Conservation (phyloP, 2,329 filamentous ascomycete genomes). For the Exophiala alcalophila region DNA sequence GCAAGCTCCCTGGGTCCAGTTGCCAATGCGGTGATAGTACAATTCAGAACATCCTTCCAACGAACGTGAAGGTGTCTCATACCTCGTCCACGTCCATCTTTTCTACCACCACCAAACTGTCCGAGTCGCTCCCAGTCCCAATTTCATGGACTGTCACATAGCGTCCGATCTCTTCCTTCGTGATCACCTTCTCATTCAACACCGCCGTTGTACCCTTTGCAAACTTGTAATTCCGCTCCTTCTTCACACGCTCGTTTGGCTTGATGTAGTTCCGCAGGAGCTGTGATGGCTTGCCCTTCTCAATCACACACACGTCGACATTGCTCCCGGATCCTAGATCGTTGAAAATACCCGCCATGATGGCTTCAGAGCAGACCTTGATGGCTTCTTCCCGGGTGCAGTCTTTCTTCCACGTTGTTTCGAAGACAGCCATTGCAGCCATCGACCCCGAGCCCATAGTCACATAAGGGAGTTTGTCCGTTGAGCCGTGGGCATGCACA, state of each 20-base stretch:
- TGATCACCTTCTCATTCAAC: constrained; percentile 93
- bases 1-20: constrained; percentile 1
- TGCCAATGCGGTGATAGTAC: constrained; percentile 10
- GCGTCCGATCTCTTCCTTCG: constrained; percentile 87
- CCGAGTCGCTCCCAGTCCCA: constrained; percentile 54
- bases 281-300: constrained; percentile 82
- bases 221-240: constrained; percentile 93
- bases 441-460: constrained; percentile 97
- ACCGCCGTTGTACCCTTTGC: constrained; percentile 88
- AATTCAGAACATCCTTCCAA: too few relatives aligned
- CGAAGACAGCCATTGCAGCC: constrained; percentile 96
- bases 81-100: constrained; percentile 62
- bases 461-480: constrained; percentile 97
- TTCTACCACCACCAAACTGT: constrained; percentile 55
- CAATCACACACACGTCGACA: constrained; percentile 95
- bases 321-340: constrained; percentile 96
- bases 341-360: constrained; percentile 97
- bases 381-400: constrained; percentile 79
- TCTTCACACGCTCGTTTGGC: constrained; percentile 85
- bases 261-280: constrained; percentile 88
- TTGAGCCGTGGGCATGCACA: constrained; percentile 95
- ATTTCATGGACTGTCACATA: constrained; percentile 91
- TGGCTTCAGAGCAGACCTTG: constrained; percentile 77
- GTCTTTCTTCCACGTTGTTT: constrained; percentile 85
- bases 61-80: too few relatives aligned